Evolutionary conservation across 257 asterid species (phyloP).

Genomic region (Fraxinus americana): DNA sequence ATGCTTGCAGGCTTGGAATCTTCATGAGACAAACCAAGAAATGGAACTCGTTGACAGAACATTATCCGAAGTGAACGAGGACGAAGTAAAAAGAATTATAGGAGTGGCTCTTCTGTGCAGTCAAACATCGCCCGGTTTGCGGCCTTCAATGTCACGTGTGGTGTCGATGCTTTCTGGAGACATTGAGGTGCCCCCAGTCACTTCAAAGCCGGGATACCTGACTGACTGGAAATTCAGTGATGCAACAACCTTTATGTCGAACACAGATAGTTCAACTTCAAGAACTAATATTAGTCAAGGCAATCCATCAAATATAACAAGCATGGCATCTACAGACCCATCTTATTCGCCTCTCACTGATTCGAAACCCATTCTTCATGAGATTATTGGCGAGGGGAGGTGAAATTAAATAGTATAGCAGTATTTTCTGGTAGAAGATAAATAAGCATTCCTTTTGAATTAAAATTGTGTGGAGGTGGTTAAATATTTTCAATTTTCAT

Average conservation of each 20-base stretch:
- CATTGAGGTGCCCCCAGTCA: constrained; percentile 45
- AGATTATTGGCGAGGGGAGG: constrained; percentile 26
- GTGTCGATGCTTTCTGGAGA: constrained; percentile 76
- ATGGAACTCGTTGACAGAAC: constrained; percentile 51
- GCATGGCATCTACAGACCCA: constrained; percentile 9
- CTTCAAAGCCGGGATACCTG: constrained; percentile 57
- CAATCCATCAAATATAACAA: constrained; percentile 24
- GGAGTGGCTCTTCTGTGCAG: constrained; percentile 65
- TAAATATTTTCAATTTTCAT: no score
- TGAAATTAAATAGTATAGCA: background rate
- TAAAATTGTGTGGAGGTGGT: background rate
- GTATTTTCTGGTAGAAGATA: background rate
- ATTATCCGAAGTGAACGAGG: constrained; percentile 33
- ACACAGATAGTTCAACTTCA: constrained; percentile 15
- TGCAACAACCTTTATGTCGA: constrained; percentile 34
- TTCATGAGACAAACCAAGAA: constrained; percentile 42
- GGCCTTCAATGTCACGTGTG: constrained; percentile 71
- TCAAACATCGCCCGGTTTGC: constrained; percentile 53
- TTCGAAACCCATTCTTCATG: constrained; percentile 33
- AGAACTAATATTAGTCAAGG: background rate
- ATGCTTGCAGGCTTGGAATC: constrained; percentile 48
- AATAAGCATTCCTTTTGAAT: background rate
- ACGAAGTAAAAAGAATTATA: constrained; percentile 49
- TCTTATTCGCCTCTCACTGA: constrained; percentile 24
- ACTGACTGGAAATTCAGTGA: constrained; percentile 62